A percentile compares a stretch with the other conserved stretches of the same genome.
Conservation (phyloP, 176 grass and related monocot genomes). For the Zizania latifolia region DNA sequence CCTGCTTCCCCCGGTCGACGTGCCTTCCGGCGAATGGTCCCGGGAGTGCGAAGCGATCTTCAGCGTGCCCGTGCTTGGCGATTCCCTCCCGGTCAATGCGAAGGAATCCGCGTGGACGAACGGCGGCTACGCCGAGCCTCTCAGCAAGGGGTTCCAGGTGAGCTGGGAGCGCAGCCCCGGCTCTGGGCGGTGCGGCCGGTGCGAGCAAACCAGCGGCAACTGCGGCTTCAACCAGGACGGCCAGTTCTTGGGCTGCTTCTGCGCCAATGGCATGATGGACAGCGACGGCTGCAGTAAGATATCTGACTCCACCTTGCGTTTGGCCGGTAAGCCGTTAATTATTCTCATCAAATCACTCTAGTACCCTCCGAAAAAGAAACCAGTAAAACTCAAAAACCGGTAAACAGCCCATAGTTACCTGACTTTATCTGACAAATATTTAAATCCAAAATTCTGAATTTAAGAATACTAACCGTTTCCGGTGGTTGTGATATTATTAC, state of each 20-base stretch:
- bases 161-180: slow-evolving; percentile 21
- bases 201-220: slow-evolving; percentile 28
- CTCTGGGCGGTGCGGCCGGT: background rate
- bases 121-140: slow-evolving; percentile 1
- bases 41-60: background rate
- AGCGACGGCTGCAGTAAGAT: slow-evolving; percentile 3
- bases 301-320: background rate
- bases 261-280: slow-evolving; percentile 7
- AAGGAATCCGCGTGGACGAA: slow-evolving; percentile 3
- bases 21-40: slow-evolving; percentile 23
- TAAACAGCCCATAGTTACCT: no score
- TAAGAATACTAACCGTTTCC: no score
- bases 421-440: no score
- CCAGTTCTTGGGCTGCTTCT: slow-evolving; percentile 38
- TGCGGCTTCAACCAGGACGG: slow-evolving; percentile 27
- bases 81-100: background rate
- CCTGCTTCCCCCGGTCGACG: background rate
- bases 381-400: no score
- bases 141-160: slow-evolving; percentile 41
- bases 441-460: no score
- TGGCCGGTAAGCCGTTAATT: slow-evolving; percentile 21
- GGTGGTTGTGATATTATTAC: no score
- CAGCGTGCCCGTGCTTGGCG: slow-evolving; percentile 19
- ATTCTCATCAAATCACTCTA: background rate
- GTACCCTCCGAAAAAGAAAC: no score